Evolutionary conservation across 768 basidiomycete species (phyloP).

Genomic region (Trametes sanguinea): DNA sequence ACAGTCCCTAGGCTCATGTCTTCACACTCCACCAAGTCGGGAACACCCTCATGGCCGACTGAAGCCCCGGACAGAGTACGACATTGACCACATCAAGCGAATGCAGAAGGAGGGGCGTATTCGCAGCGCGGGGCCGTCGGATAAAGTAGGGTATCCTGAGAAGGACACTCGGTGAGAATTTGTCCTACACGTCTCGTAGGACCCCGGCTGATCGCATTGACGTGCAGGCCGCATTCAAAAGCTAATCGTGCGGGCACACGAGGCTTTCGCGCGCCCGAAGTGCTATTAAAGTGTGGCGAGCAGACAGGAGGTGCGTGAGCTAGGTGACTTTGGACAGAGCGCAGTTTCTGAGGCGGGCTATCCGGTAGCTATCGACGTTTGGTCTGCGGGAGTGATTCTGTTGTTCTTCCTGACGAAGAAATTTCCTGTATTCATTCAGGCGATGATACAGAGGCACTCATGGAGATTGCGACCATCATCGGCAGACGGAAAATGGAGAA

Average conservation of each 20-base stretch:
- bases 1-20: slow-evolving; percentile 58
- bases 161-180: slow-evolving; percentile 66
- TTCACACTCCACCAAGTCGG: slow-evolving; percentile 70
- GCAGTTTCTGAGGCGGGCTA: not conserved
- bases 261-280: slow-evolving; percentile 96
- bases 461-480: slow-evolving; percentile 90
- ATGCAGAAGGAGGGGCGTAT: slow-evolving; percentile 62
- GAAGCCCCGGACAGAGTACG: slow-evolving; percentile 44
- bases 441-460: slow-evolving; percentile 92
- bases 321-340: not conserved
- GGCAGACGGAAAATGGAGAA: slow-evolving; percentile 83
- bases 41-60: slow-evolving; percentile 71
- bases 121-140: slow-evolving; percentile 55
- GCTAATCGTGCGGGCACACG: slow-evolving; percentile 96
- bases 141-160: slow-evolving; percentile 76
- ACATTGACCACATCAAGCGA: slow-evolving; percentile 51
- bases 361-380: slow-evolving; percentile 85
- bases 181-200: no score
- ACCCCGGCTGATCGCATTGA: slow-evolving; percentile 7
- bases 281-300: slow-evolving; percentile 89
- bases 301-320: slow-evolving; percentile 79
- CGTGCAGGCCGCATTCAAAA: slow-evolving; percentile 71
- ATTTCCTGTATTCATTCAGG: slow-evolving; percentile 94
- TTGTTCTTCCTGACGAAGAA: slow-evolving; percentile 90
- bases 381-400: slow-evolving; percentile 92